A percentile compares a stretch with the other conserved stretches of the same genome.
Conservation (phyloP, 371 early-diverging fungal species). For the Rhizomucor miehei region DNA sequence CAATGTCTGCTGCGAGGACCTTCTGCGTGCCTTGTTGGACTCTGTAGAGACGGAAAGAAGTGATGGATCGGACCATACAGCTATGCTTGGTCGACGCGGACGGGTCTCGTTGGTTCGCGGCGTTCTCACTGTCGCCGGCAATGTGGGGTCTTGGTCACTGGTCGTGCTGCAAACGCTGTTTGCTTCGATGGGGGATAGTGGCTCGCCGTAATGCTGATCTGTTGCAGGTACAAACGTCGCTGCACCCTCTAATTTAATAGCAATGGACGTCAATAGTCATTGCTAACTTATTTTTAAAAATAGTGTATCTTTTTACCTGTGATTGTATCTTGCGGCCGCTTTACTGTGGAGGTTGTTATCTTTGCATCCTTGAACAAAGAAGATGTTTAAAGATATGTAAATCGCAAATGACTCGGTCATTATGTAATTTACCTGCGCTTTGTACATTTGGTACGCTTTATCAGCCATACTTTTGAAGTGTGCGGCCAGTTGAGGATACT, state of each 20-base stretch:
- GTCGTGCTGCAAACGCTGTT: conserved; percentile 42
- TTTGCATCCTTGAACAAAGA: too few relatives aligned
- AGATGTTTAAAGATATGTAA: too few relatives aligned
- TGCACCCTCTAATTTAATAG: too few relatives aligned
- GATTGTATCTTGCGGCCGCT: conserved; percentile 12
- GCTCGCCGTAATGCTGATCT: conserved; percentile 11
- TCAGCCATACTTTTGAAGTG: conserved; percentile 28
- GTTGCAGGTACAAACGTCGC: conserved; percentile 6
- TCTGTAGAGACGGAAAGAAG: conserved; percentile 54
- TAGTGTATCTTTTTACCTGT: conserved; percentile 31
- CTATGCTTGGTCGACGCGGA: conserved; percentile 70
- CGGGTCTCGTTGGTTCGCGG: conserved; percentile 40
- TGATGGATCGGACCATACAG: conserved; percentile 80
- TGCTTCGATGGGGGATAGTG: conserved; percentile 15
- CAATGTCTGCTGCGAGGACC: conserved; percentile 4
- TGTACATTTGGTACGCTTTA: neutral
- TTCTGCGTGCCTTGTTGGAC: too few relatives aligned
- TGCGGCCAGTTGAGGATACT: conserved; percentile 34
- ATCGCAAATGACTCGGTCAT: too few relatives aligned
- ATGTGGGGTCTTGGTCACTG: conserved; percentile 44
- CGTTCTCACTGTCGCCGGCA: conserved; percentile 23
- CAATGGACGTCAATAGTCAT: neutral
- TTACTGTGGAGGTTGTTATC: neutral
- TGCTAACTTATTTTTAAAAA: too few relatives aligned
- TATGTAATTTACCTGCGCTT: too few relatives aligned